Conservation (phyloP, 805 yeast species). For the Cyberlindnera maclurae region DNA sequence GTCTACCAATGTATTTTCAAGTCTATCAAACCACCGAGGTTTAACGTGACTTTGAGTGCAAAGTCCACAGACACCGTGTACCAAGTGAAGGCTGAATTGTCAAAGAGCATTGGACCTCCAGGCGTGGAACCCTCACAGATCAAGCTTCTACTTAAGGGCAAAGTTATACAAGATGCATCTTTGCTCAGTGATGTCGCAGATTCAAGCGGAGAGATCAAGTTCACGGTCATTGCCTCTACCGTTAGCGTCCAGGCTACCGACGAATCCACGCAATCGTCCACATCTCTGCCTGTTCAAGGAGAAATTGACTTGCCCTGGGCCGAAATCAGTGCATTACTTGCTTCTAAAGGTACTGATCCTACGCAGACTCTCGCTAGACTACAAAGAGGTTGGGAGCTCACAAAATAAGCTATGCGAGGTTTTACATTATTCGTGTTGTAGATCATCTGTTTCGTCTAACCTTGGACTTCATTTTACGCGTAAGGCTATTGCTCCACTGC, state of each 20-base stretch:
- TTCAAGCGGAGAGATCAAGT: constrained; percentile 25
- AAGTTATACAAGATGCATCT: constrained; percentile 49
- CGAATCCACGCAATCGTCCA: background rate
- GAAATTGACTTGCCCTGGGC: constrained; percentile 35
- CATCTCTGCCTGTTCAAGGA: background rate
- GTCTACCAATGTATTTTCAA: constrained; percentile 36
- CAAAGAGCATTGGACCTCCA: constrained; percentile 22
- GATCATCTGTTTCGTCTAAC: constrained; percentile 21
- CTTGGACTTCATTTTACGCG: constrained; percentile 43
- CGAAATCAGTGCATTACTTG: constrained; percentile 31
- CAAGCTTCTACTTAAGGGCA: constrained; percentile 53
- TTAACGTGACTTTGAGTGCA: constrained; percentile 30
- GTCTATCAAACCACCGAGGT: constrained; percentile 70
- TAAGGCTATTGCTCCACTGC: constrained; percentile 55
- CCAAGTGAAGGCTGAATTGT: constrained; percentile 27
- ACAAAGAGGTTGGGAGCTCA: constrained; percentile 33
- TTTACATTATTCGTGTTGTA: background rate
- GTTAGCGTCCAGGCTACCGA: background rate
- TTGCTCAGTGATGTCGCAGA: constrained; percentile 26
- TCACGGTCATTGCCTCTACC: constrained; percentile 35
- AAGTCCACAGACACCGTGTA: constrained; percentile 24
- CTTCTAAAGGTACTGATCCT: constrained; percentile 27
- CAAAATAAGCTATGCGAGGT: constrained; percentile 17
- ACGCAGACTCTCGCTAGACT: constrained; percentile 27
- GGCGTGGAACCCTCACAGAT: constrained; percentile 32